phyloP scores from a whole-genome alignment of 2,329 filamentous ascomycete genomes.

The Epichloe typhina region DNA sequence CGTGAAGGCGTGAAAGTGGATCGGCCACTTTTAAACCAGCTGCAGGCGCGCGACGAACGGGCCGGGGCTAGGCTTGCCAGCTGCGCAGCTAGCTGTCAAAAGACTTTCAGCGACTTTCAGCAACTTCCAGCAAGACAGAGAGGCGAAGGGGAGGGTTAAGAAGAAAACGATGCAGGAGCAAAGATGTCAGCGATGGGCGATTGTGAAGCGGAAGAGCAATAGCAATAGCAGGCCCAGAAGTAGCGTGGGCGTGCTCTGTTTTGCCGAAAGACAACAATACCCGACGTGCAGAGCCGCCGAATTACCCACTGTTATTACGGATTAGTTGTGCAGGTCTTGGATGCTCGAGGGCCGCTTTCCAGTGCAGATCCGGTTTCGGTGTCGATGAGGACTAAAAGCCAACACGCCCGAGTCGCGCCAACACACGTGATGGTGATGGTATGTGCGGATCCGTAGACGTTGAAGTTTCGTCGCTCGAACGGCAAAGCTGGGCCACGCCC shows the following conservation, averaged over 20 bases:
- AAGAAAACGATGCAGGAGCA: background rate
- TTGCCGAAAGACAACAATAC: background rate
- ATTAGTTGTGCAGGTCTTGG: too few species aligned
- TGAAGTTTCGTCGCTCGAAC: background rate
- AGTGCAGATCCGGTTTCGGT: too few species aligned
- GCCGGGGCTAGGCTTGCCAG: background rate
- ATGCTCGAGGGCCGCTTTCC: too few species aligned
- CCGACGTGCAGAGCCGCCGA: background rate
- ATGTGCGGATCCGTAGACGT: too few species aligned
- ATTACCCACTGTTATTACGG: background rate
- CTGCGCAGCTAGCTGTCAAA: too few species aligned
- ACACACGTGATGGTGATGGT: too few species aligned
- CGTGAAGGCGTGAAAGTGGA: slow-evolving; percentile 3
- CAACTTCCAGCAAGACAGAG: background rate
- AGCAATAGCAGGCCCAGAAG: background rate
- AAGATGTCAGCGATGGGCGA: background rate
- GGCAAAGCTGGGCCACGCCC: background rate
- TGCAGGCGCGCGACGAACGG: background rate
- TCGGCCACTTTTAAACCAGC: slow-evolving; percentile 3
- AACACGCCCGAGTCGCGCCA: too few species aligned
- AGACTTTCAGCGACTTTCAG: background rate
- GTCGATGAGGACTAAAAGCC: too few species aligned
- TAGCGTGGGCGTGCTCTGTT: background rate
- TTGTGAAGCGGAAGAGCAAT: background rate
- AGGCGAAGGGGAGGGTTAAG: background rate